phyloP scores from a whole-genome alignment of 1,284 basidiomycete species.

The Trichosporon sp. region DNA sequence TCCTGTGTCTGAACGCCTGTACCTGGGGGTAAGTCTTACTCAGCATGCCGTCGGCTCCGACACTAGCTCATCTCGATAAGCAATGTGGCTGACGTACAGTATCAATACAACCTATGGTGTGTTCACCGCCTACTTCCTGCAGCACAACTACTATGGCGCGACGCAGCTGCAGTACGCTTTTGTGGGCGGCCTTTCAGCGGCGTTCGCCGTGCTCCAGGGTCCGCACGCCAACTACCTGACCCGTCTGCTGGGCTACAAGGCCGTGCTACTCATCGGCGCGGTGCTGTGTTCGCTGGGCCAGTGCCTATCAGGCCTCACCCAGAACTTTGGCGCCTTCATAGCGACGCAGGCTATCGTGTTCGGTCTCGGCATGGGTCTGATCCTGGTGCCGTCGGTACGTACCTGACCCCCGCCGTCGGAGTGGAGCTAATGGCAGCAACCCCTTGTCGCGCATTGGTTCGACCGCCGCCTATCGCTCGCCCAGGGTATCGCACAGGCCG shows the following conservation, averaged over 20 bases:
- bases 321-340: slow-evolving; percentile 40
- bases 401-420: neutral
- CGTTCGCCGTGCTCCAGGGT: slow-evolving; percentile 49
- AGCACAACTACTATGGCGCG: slow-evolving; percentile 56
- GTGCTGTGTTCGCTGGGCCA: slow-evolving; percentile 43
- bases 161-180: slow-evolving; percentile 57
- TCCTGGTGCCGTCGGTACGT: slow-evolving; percentile 42
- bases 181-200: slow-evolving; percentile 56
- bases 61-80: neutral
- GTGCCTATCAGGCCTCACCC: slow-evolving; percentile 43
- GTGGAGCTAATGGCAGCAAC: slow-evolving; percentile 31
- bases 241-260: slow-evolving; percentile 47
- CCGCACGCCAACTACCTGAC: slow-evolving; percentile 55
- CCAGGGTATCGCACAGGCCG: slow-evolving; percentile 47
- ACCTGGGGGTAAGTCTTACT: slow-evolving; percentile 46
- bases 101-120: slow-evolving; percentile 59
- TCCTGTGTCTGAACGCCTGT: slow-evolving; percentile 46
- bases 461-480: slow-evolving; percentile 49
- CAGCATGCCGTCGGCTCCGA: neutral
- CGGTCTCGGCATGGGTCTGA: slow-evolving; percentile 45
- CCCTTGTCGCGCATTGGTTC: slow-evolving; percentile 56
- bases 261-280: slow-evolving; percentile 48
- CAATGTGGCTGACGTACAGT: slow-evolving; percentile 41
- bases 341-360: slow-evolving; percentile 49
- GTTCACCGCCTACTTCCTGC: slow-evolving; percentile 56